Evolutionary conservation across 441 rosid species (phyloP), one percentile per base, ranked within the genome.

Genomic region (Dalechampia spathulata): DNA sequence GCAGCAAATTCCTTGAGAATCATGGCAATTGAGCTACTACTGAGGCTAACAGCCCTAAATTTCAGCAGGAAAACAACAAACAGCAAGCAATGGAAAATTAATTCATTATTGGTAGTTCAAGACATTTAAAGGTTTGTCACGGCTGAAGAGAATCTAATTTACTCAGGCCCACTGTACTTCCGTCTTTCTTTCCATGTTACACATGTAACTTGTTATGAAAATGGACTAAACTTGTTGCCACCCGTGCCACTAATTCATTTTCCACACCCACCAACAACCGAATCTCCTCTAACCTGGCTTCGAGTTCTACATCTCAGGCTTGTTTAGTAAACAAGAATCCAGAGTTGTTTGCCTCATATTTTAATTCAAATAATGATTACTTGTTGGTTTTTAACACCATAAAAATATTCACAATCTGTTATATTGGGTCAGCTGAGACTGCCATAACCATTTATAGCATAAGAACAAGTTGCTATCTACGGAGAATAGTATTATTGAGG

Each of bases 151-250:
- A 37, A 22, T 37, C 57, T 14, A 53, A 53, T n/a, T 53, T 22
- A 17, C 32, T 21, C 15, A 7, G 57, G 13, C 23, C 57, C 57
- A 53, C 57, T 36, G 57, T 53, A 22, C 57, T 52, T 52, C 5
- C 13, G n/a, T 15, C 7, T 36, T 15, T 17, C 11, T 52, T 21
- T 6, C 21, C 44, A 52, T 19, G 17, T n/a, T 50, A 3, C 19
- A n/a, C n/a, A n/a, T n/a, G n/a, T n/a, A n/a, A 11, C 16, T n/a
- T 30, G 40, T 21, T 26, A 17, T 50, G 8, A 32, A 30, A 30
- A 12, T 5, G 5, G 37, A 6, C 39, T 15, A 16, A 0, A 17
- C 14, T 28, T 16, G 17, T n/a, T 30, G 22, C 17, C 54, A 50
- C 40, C 32, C 55, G 40, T 50, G 40, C 16, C 9, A 32, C 39